Base-by-base conservation (phyloP, 306 rosid genomes). In the Quillaja saponaria region DNA sequence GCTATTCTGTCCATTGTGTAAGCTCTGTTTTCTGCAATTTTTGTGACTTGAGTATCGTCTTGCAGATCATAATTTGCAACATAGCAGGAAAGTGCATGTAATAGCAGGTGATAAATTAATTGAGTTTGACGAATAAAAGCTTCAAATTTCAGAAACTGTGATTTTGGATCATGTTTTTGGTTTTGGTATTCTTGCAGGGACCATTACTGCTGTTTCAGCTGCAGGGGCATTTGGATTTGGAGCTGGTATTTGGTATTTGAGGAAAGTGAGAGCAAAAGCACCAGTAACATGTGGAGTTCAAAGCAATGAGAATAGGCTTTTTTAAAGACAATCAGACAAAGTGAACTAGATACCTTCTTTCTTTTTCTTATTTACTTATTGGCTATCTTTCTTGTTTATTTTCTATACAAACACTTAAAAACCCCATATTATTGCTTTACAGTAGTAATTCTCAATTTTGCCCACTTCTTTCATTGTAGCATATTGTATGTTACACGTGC, bases 221-320 rank as follows among this genome's bases (percentile, higher is more conserved):
- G 95, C 89, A 13, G 84, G 96, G 15, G 87, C 77, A 25, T 34
- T 92, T 40, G 95, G 99, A 74, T 74, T 92, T 66, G 99, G 91
- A 71, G 96, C 89, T 62, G 87, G 78, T 40, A 73, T 89, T 71
- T 87, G 92, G 95, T 87, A 79, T 77, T 35, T 83, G 64, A 77
- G 67, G 81, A 92, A 80, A 85, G 77, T 85, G 75, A 87, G 84
- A 61, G 89, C 85, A 15, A 86, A 78, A 79, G 86, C 95, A 57
- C 94, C 95, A 37, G 87, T 83, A 2, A 85, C 95, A 12, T 87
- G 95, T 75, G 96, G 99, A 67, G 95, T 92, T 69, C 96, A 92
- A 76, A 83, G 49, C 71, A 92, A 85, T 14, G 97, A 87, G 34
- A 92, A 92, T 64, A 81, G 96, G 70, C 89, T 87, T 80, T 92